These are phyloP conservation scores for Ascochyta koolunga DNA, from an alignment of 2,329 filamentous ascomycete genomes.

Conservation along the genomic window DNA sequence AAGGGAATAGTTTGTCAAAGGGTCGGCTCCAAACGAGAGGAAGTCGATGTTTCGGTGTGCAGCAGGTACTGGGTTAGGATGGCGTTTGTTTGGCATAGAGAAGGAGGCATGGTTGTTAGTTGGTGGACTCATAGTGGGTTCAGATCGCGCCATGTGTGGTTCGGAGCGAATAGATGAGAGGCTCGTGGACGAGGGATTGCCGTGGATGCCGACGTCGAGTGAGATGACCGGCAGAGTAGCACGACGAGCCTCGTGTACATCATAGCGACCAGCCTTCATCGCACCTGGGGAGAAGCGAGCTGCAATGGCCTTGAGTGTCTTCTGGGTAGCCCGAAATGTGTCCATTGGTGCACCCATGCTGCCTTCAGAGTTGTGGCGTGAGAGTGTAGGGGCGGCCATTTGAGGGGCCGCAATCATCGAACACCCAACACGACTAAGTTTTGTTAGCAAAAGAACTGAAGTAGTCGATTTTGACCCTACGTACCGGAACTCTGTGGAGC, in stretches of 20 bases:
- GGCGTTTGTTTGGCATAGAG: constrained; percentile 45
- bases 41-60: constrained; percentile 55
- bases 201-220: constrained; percentile 51
- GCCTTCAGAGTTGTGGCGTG: constrained; percentile 54
- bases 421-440: constrained; percentile 49
- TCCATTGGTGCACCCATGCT: constrained; percentile 46
- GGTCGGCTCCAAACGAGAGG: constrained; percentile 53
- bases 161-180: constrained; percentile 56
- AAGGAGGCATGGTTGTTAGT: constrained; percentile 42
- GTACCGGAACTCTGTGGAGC: constrained; percentile 58
- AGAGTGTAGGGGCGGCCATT: constrained; percentile 47
- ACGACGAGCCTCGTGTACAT: constrained; percentile 46
- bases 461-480: neutral
- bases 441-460: neutral
- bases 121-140: constrained; percentile 54
- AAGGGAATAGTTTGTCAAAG: constrained; percentile 38
- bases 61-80: constrained; percentile 31
- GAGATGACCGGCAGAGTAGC: constrained; percentile 52
- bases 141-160: constrained; percentile 53
- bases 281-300: constrained; percentile 51
- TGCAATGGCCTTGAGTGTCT: constrained; percentile 57
- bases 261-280: constrained; percentile 32
- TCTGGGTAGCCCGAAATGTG: constrained; percentile 50
- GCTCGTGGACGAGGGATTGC: constrained; percentile 56
- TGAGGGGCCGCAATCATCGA: constrained; percentile 51